These are phyloP conservation scores for Ehretia macrophylla DNA, from an alignment of 257 asterid species.

Conservation along the genomic window DNA sequence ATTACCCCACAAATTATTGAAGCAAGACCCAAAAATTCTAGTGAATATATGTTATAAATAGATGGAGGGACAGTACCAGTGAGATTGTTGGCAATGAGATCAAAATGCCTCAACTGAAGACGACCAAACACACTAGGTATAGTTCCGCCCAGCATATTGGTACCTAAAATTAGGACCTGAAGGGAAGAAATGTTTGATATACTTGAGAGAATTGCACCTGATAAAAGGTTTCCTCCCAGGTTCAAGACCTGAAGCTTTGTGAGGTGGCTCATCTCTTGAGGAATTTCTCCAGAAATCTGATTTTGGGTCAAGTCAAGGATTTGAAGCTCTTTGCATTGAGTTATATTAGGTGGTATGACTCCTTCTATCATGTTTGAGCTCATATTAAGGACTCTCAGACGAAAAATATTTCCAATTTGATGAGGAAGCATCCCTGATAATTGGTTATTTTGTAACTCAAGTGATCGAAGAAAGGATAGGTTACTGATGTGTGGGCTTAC, in stretches of 20 bases:
- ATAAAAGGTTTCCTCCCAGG: conserved; percentile 11
- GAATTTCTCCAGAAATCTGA: conserved; percentile 14
- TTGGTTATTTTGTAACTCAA: conserved; percentile 19
- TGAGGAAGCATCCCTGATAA: conserved; percentile 21
- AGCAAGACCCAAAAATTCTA: conserved; percentile 7
- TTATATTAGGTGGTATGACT: conserved; percentile 17
- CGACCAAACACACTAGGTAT: conserved; percentile 18
- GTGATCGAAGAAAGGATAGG: conserved; percentile 12
- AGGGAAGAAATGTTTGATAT: conserved; percentile 22
- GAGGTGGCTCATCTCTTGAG: conserved; percentile 15
- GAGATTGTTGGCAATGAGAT: conserved; percentile 13
- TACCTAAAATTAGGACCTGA: not conserved
- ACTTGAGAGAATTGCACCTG: conserved; percentile 22
- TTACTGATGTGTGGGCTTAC: conserved; percentile 18
- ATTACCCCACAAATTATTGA: conserved; percentile 17
- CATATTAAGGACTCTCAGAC: conserved; percentile 18
- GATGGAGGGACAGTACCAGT: conserved; percentile 18
- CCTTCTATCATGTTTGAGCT: conserved; percentile 19
- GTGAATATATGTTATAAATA: conserved; percentile 17
- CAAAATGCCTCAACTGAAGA: conserved; percentile 3
- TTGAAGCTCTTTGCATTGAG: conserved; percentile 19
- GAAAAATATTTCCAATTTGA: conserved; percentile 16
- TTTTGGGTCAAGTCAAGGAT: conserved; percentile 13
- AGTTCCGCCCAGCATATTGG: conserved; percentile 12
- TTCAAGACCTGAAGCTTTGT: conserved; percentile 10